A percentile compares a stretch with the other conserved stretches of the same genome.
phyloP scores from a whole-genome alignment of 164 flowering plant species.

The Platanus orientalis region DNA sequence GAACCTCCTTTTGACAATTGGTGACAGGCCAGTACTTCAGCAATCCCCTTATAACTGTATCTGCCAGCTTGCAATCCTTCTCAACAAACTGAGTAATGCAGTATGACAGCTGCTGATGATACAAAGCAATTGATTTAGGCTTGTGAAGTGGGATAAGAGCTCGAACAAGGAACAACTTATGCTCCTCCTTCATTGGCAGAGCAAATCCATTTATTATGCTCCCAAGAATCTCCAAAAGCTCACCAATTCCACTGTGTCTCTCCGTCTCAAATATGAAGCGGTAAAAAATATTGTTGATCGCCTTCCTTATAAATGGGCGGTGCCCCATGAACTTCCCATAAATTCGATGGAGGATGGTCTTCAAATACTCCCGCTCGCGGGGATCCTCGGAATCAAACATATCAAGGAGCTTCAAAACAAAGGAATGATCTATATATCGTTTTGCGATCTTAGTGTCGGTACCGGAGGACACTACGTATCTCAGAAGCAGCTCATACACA shows the following conservation, averaged over 20 bases:
- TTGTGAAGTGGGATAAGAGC: slow-evolving; percentile 55
- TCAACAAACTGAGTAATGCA: slow-evolving; percentile 51
- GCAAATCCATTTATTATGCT: slow-evolving; percentile 55
- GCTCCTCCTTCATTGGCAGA: slow-evolving; percentile 54
- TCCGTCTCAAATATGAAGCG: slow-evolving; percentile 51
- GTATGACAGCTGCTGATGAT: slow-evolving; percentile 50
- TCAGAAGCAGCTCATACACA: slow-evolving; percentile 40
- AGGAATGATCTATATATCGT: slow-evolving; percentile 45
- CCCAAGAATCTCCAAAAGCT: slow-evolving; percentile 54
- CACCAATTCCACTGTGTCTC: slow-evolving; percentile 47
- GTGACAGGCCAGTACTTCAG: slow-evolving; percentile 54
- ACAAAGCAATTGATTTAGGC: slow-evolving; percentile 36
- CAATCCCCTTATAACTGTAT: slow-evolving; percentile 46
- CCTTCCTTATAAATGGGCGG: slow-evolving; percentile 50
- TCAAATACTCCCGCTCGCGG: slow-evolving; percentile 47
- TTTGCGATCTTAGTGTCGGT: slow-evolving; percentile 52
- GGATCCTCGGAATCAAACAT: slow-evolving; percentile 57
- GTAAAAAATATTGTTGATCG: slow-evolving; percentile 46
- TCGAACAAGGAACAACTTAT: slow-evolving; percentile 48
- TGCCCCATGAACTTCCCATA: slow-evolving; percentile 56
- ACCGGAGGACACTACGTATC: slow-evolving; percentile 40
- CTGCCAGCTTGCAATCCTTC: slow-evolving; percentile 40
- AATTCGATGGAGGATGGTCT: slow-evolving; percentile 49
- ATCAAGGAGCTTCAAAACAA: slow-evolving; percentile 41
- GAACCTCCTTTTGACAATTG: slow-evolving; percentile 47